phyloP scores from a whole-genome alignment of 2,329 filamentous ascomycete species.

The Beauveria australis region DNA sequence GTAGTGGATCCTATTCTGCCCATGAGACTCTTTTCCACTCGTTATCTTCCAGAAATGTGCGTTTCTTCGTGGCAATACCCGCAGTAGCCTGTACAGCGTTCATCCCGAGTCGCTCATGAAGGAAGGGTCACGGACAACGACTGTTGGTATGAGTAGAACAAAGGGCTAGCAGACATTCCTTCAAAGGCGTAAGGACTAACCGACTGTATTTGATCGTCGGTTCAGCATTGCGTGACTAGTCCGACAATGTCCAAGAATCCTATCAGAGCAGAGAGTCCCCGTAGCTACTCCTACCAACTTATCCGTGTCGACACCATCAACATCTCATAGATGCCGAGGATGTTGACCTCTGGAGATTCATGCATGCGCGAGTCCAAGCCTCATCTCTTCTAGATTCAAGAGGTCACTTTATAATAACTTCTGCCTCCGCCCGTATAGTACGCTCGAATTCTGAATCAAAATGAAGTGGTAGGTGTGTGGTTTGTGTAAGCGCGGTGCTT shows the following conservation, averaged over 20 bases:
- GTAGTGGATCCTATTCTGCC: neutral
- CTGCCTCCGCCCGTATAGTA: constrained; percentile 9
- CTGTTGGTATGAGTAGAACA: neutral
- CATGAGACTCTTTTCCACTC: constrained; percentile 10
- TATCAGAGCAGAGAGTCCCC: neutral
- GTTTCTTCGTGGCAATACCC: constrained; percentile 10
- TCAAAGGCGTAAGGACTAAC: constrained; percentile 10
- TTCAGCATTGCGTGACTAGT: neutral
- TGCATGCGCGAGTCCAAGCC: constrained; percentile 4
- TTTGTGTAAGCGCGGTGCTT: too few species aligned
- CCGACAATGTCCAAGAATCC: neutral
- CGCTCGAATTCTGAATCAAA: constrained; percentile 6
- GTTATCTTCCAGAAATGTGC: constrained; percentile 7
- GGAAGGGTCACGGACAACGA: neutral
- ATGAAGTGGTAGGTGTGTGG: too few species aligned
- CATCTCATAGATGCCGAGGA: constrained; percentile 13
- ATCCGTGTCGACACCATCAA: constrained; percentile 8
- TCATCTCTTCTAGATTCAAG: constrained; percentile 4
- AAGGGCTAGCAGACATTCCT: constrained; percentile 4
- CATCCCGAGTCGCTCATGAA: neutral
- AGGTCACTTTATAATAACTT: constrained; percentile 4
- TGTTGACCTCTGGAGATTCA: constrained; percentile 12
- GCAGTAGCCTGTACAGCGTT: constrained; percentile 3
- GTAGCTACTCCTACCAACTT: constrained; percentile 2
- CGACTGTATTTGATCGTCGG: neutral